phyloP scores from a whole-genome alignment of 2,329 filamentous ascomycete species.

The Pseudophaeomoniella oleicola region DNA sequence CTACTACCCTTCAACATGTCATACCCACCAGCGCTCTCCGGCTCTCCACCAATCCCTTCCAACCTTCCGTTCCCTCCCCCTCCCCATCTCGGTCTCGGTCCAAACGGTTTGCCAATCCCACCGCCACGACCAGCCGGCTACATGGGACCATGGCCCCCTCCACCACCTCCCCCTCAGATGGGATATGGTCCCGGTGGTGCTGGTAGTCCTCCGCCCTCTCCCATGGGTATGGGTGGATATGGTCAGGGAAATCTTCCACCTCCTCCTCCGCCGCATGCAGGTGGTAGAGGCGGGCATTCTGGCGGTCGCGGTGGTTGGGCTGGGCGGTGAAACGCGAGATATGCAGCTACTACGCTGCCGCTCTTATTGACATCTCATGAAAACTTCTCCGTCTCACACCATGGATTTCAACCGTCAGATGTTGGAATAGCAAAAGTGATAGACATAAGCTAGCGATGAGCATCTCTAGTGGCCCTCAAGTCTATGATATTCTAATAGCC shows the following conservation, averaged over 20 bases:
- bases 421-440: no score
- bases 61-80: conserved; percentile 1
- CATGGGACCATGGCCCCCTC: conserved; percentile 6
- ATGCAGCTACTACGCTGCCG: no score
- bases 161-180: conserved; percentile 1
- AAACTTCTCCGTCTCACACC: no score
- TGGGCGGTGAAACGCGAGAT: no score
- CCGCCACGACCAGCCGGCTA: conserved; percentile 11
- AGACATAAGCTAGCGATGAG: no score
- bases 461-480: no score
- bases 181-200: not conserved
- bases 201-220: not conserved
- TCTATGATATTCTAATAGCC: no score
- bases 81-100: conserved; percentile 1
- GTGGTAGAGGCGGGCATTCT: not conserved
- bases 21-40: conserved; percentile 4
- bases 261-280: not conserved
- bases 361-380: no score
- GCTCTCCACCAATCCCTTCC: conserved; percentile 3
- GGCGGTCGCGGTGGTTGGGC: no score
- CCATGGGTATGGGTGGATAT: conserved; percentile 4
- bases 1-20: conserved; percentile 10
- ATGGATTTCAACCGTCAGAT: no score
- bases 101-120: conserved; percentile 2
- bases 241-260: not conserved